A percentile compares a stretch with the other conserved stretches of the same genome.
These are phyloP conservation scores for Nakazawaea pomicola DNA, from an alignment of 805 yeast species.

Conservation along the genomic window DNA sequence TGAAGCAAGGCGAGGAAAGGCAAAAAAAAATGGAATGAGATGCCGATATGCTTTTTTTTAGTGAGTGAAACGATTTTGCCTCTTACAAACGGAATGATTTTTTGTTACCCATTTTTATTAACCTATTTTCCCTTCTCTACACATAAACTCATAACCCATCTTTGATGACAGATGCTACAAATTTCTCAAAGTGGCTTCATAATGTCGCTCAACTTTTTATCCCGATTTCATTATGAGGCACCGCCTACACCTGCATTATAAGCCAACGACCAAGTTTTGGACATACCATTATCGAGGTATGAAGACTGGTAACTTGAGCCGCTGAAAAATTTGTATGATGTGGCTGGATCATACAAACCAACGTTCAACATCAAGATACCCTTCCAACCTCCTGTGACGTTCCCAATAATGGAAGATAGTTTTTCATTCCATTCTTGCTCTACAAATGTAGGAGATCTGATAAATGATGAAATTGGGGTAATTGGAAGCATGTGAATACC, in stretches of 20 bases:
- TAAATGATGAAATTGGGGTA: conserved; percentile 54
- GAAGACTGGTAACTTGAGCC: conserved; percentile 24
- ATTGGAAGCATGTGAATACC: conserved; percentile 79
- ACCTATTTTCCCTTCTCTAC: too few species aligned
- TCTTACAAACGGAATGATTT: too few species aligned
- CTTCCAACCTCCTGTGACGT: conserved; percentile 56
- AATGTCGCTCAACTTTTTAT: too few species aligned
- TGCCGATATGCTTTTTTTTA: too few species aligned
- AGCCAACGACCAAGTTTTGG: conserved; percentile 58
- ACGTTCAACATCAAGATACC: conserved; percentile 46
- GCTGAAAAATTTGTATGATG: conserved; percentile 39
- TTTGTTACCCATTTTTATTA: too few species aligned
- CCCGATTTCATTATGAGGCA: neutral
- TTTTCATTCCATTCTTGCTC: conserved; percentile 36
- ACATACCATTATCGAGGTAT: conserved; percentile 58
- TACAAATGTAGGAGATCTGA: conserved; percentile 48
- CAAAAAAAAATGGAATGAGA: too few species aligned
- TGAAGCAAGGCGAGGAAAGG: too few species aligned
- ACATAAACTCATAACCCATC: too few species aligned
- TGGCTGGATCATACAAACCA: conserved; percentile 37
- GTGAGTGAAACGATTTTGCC: too few species aligned
- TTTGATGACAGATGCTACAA: too few species aligned
- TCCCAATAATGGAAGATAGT: conserved; percentile 29
- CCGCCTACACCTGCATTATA: conserved; percentile 48
- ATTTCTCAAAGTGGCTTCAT: too few species aligned